Percentiles rank a stretch among this genome's conserved stretches.
These are phyloP conservation scores for Fusarium tanahbumbuense DNA, from an alignment of 2,329 filamentous ascomycete genomes.

Conservation along the genomic window DNA sequence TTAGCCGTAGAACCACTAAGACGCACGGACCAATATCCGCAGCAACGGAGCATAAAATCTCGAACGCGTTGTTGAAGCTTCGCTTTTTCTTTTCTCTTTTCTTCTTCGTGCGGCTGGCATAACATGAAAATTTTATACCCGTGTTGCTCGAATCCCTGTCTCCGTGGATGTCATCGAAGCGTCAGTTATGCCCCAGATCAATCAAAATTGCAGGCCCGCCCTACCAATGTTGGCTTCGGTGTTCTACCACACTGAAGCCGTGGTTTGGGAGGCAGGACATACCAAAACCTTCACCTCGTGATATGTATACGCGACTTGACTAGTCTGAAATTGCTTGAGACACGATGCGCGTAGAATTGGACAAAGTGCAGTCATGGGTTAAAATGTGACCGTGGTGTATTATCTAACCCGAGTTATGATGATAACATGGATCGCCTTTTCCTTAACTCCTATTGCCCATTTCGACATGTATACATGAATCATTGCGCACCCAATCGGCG, in stretches of 20 bases:
- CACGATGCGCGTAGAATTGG: not conserved
- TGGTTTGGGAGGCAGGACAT: slow-evolving; percentile 59
- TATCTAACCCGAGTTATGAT: slow-evolving; percentile 33
- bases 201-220: slow-evolving; percentile 81
- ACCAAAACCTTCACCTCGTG: slow-evolving; percentile 28
- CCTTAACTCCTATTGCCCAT: slow-evolving; percentile 38
- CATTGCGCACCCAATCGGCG: not conserved
- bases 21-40: slow-evolving; percentile 18
- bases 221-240: slow-evolving; percentile 59
- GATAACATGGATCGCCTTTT: slow-evolving; percentile 19
- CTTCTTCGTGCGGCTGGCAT: slow-evolving; percentile 84
- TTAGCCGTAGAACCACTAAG: not conserved
- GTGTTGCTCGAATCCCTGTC: slow-evolving; percentile 79
- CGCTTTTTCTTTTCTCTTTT: slow-evolving; percentile 62
- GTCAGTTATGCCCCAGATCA: slow-evolving; percentile 84
- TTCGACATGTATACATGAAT: slow-evolving; percentile 25
- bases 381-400: slow-evolving; percentile 33
- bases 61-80: slow-evolving; percentile 33
- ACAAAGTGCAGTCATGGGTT: not conserved
- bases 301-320: not conserved
- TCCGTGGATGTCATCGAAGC: slow-evolving; percentile 68
- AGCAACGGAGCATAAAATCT: slow-evolving; percentile 46
- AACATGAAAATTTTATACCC: slow-evolving; percentile 75
- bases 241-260: slow-evolving; percentile 47
- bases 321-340: not conserved